Evolutionary conservation across 768 basidiomycete genomes (phyloP), one percentile per base, ranked within the genome.

Genomic region (Suillus brevipes): DNA sequence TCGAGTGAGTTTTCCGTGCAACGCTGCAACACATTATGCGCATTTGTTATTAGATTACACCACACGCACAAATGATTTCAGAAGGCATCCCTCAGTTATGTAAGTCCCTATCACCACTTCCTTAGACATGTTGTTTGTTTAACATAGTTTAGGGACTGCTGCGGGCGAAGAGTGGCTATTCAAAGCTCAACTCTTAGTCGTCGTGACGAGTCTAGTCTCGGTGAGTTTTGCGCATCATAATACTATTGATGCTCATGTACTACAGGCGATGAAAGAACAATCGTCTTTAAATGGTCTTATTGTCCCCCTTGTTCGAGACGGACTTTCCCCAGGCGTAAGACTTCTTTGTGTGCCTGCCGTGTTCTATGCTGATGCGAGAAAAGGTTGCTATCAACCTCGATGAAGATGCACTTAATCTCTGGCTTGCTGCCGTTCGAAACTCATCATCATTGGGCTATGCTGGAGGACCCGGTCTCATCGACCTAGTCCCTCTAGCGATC

Each of bases 331-430:
- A 25, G 81, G 78, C 16, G 89, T 88, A 69, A 69, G 80, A 77
- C 20, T 42, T 58, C 9, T 50, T 6, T 61, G 37, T 25, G 34
- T 25, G 14, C 18, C 10, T 50, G 38, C 31, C 37, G 60, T 42
- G 28, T n/a, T 25, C 31, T 40, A 59, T 34, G 38, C 23, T 42
- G 56, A 18, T 18, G 56, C n/a, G 40, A 47, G 61, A 67, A 67
- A 60, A 94, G 92, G 82, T 81, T 37, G 81, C 83, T n/a, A 77
- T 83, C 42, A 83, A 90, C 66, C 82, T 97, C 28, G 94, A 96
- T 68, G 86, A 87, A 66, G 94, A 96, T 74, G 90, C 86, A 0
- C 74, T 95, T 56, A 81, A 80, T 49, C 84, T 97, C 13, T 96
- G 94, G 95, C 79, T 83, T 28, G 80, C 84, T 38, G 85, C 90